Base-by-base conservation (phyloP, 352 stramenopile species). In the Globisporangium viniferum region DNA sequence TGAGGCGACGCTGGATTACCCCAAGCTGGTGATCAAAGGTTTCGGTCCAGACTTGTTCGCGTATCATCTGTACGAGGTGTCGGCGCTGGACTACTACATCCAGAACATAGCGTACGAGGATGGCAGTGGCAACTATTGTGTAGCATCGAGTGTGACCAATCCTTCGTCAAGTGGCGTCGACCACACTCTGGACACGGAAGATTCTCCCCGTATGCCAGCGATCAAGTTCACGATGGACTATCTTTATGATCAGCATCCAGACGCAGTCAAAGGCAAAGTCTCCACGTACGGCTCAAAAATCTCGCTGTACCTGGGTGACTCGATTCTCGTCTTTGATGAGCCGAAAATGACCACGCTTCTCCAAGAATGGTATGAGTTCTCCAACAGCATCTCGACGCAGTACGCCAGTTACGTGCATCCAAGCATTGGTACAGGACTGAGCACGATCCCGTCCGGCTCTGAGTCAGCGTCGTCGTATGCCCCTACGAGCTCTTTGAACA, bases 31-130 rank as follows among this genome's bases (percentile, higher is more conserved):
- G 4, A 90, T 96, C 53, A 74, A 77, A 58, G 89, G 89, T 0
- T 95, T 88, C 73, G 89, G 89, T 0, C 86, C 88, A 0, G 82
- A 80, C 29, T 74, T 95, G 15, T 96, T 95, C 60, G 87, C 82
- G 20, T 96, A 86, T 41, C 89, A 96, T 68, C 75, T 78, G 14
- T 96, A 95, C 61, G 77, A 90, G 27, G 59, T 92, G 10, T 61
- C 74, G 33, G 81, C 92, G 22, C 65, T 66, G 12, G 84, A 91
- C 20, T 96, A 94, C 73, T 96, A 84, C 59, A 64, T 95, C 8
- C 86, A 95, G 68, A 93, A 87, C 39, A 87, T 84, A 60, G 66
- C 79, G 6, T 79, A 68, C 56, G 64, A 77, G 1, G 56, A 79
- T 9, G 61, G 75, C 1, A 61, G 63, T 48, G 74, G 67, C 14